phyloP scores from a whole-genome alignment of 73 alveolate species.

The Paramecium primaurelia region DNA sequence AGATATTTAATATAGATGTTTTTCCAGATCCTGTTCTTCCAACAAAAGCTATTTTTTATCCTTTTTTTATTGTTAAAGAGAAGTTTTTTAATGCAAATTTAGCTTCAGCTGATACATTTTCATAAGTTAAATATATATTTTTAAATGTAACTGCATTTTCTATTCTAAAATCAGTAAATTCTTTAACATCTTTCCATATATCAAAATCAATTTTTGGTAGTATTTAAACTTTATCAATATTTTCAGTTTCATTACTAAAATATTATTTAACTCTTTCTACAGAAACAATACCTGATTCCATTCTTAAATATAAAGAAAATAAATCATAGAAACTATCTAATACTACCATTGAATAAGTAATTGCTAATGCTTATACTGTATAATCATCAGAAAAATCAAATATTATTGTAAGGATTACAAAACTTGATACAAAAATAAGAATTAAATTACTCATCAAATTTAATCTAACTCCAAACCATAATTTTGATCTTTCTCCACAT shows the following conservation, averaged over 20 bases:
- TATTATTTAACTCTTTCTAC: conserved; percentile 55
- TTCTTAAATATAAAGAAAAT: not conserved
- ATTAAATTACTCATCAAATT: conserved; percentile 26
- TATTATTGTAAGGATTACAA: not conserved
- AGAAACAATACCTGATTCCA: conserved; percentile 28
- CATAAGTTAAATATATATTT: conserved; percentile 17
- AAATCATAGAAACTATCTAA: conserved; percentile 5
- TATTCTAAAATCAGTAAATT: not conserved
- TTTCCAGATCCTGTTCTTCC: conserved; percentile 94
- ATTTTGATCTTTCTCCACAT: not conserved
- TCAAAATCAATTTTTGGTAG: not conserved
- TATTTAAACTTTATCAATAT: not conserved
- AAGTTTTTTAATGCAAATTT: conserved; percentile 42
- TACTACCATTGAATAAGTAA: conserved; percentile 35
- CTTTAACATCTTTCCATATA: not conserved
- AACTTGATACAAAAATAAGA: not conserved
- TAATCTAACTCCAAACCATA: conserved; percentile 53
- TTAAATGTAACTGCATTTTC: conserved; percentile 20
- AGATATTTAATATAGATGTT: conserved; percentile 73
- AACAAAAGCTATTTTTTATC: conserved; percentile 76
- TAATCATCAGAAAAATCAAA: not conserved
- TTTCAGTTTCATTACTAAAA: conserved; percentile 20
- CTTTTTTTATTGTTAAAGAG: conserved; percentile 11
- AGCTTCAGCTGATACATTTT: not conserved
- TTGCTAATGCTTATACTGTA: not conserved